Evolutionary conservation across 1,139 yeast genomes (phyloP), one percentile per base, ranked within the genome.

Genomic region (Candida sp.): DNA sequence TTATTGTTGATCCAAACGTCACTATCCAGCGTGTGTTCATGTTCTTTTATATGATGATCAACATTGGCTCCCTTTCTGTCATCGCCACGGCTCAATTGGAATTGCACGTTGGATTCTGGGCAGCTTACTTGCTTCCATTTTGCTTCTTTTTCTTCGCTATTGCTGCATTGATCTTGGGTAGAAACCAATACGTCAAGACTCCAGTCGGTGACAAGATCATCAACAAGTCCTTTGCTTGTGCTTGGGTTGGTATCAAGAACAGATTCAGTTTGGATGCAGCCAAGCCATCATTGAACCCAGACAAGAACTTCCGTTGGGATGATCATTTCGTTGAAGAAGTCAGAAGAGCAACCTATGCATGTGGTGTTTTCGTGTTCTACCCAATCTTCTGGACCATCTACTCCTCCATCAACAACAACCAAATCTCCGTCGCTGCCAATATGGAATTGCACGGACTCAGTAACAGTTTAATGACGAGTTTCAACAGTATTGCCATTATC

Each of bases 321-420:
- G 87, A 84, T 58, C 66, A 72, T 51, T 84, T 84, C 61, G 88
- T 85, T 33, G 88, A 84, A 54, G 88, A 85, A 66, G 85, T 84
- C 45, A 66, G 67, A 50, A 78, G 88, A 60, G 75, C 88, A 11
- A 52, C 84, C 48, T 69, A 70, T 55, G 89, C 86, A 32, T 84
- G 89, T 73, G 80, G 81, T 65, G 87, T 85, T 48, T 85, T 84
- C 62, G 63, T 78, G 32, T 81, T 80, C 68, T 84, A 76, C 68
- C 88, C 89, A 37, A 68, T 85, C 47, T 85, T 80, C 72, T 85
- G 89, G 89, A 73, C 84, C 42, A 84, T 80, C 32, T 84, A 84
- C 17, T 34, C 38, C 7, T 34, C 38, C 23, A 34, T 34, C 38
- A 34, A 34, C 23, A 34, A 34, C 22, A 34, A 34, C 6, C 38